Evolutionary conservation across 495 filamentous ascomycete species (phyloP).

Genomic region (Aspergillus egyptiacus): DNA sequence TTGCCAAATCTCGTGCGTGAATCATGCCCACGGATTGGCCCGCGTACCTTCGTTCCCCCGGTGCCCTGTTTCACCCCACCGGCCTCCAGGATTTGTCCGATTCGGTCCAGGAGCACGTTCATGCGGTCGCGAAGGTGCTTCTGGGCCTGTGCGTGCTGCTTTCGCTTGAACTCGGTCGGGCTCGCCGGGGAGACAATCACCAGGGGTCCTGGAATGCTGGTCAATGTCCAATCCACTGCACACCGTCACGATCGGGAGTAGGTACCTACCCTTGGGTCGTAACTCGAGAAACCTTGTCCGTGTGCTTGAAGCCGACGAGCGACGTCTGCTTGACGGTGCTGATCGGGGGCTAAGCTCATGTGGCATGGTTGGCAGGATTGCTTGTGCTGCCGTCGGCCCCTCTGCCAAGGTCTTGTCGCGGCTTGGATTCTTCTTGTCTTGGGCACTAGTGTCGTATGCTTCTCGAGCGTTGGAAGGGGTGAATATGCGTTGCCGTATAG

Average conservation of each 20-base stretch:
- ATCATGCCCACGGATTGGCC: neutral
- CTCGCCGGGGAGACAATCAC: conserved; percentile 1
- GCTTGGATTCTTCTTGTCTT: neutral
- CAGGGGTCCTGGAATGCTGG: neutral
- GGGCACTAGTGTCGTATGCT: no score
- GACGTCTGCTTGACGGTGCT: neutral
- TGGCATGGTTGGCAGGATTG: neutral
- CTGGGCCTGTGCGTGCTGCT: conserved; percentile 16
- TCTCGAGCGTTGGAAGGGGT: neutral
- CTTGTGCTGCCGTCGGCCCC: neutral
- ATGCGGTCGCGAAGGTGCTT: conserved; percentile 17
- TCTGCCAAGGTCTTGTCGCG: neutral
- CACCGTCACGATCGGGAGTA: no score
- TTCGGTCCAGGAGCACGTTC: conserved; percentile 14
- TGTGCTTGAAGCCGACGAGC: neutral
- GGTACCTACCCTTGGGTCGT: conserved; percentile 2
- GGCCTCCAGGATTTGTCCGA: conserved; percentile 13
- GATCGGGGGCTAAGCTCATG: neutral
- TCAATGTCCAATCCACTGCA: neutral
- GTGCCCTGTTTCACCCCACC: conserved; percentile 10
- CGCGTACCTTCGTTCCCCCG: conserved; percentile 12
- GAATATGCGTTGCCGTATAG: no score
- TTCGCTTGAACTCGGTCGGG: conserved; percentile 11
- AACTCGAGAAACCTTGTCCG: neutral
- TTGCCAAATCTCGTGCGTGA: neutral